Evolutionary conservation across 768 basidiomycete genomes (phyloP), one percentile per base, ranked within the genome.

Genomic region (Daedaleopsis sinensis): DNA sequence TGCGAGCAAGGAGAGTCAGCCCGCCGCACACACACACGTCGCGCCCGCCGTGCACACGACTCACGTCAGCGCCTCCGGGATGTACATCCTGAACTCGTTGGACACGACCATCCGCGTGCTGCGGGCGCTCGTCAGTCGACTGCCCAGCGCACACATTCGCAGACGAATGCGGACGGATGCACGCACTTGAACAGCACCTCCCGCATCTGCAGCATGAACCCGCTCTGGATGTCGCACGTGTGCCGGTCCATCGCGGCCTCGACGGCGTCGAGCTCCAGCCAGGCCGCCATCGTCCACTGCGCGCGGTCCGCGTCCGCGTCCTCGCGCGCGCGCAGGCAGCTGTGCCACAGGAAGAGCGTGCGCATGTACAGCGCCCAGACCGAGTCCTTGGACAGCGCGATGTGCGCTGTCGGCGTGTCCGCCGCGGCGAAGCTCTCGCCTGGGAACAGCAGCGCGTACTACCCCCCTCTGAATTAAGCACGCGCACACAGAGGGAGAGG

Each of bases 111-210:
- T 87, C 37, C 89, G 80, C 27, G 83, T 85, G 66, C 90, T 92
- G 59, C 23, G 46, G 18, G 10, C 61, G 39, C 38, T 52, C 5
- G 32, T 43, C 27, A 49, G 47, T 15, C 24, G 18, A 11, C 7
- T n/a, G 1, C 18, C 21, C 16, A 55, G 10, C 36, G 8, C 19
- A 24, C 7, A 9, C 51, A 7, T 32, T 3, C 4, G 32, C 42
- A 23, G 23, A 23, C 15, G 7, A 9, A 10, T n/a, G n/a, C n/a
- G n/a, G 2, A 8, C 27, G 27, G 27, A 32, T 32, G 12, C 5
- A 74, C 88, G 73, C 70, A 90, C 90, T 90, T 90, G 78, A 90
- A 91, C 32, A 91, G 76, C 65, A 83, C 88, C 64, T 91, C 91
- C 46, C 89, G 79, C 46, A 86, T 88, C 56, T 86, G 83, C 65